Evolutionary conservation across 495 filamentous ascomycete genomes (phyloP).

Genomic region (Penicillium salamii): DNA sequence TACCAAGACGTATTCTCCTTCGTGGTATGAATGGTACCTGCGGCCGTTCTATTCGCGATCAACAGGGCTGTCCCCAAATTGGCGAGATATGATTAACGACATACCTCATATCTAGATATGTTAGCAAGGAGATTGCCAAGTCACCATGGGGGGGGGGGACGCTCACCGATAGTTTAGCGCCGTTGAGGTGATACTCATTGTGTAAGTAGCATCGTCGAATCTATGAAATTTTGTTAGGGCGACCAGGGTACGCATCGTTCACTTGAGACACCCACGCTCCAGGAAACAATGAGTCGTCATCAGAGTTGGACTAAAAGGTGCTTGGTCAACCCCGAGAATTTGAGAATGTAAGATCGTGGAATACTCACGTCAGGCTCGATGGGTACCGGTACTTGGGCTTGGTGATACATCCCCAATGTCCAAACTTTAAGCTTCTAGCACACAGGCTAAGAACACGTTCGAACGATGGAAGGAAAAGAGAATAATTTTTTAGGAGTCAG

Average conservation of each 20-base stretch:
- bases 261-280: conserved; percentile 36
- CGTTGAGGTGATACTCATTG: conserved; percentile 38
- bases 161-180: conserved; percentile 45
- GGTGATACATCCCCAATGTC: conserved; percentile 8
- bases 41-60: conserved; percentile 20
- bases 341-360: not conserved
- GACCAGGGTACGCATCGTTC: too few species aligned
- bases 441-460: not conserved
- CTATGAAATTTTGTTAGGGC: too few species aligned
- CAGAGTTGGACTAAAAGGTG: conserved; percentile 18
- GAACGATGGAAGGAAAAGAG: conserved; percentile 3
- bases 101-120: conserved; percentile 36
- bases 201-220: conserved; percentile 30
- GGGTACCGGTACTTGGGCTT: conserved; percentile 7
- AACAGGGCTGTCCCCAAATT: not conserved
- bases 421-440: not conserved
- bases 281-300: conserved; percentile 30
- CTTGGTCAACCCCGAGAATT: not conserved
- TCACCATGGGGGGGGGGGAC: not conserved
- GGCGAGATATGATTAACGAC: not conserved
- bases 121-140: conserved; percentile 1
- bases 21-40: conserved; percentile 28
- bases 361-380: conserved; percentile 35
- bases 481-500: conserved; percentile 8
- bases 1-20: conserved; percentile 26